A percentile compares a stretch with the other conserved stretches of the same genome.
Evolutionary conservation across 805 yeast genomes (phyloP).

Genomic region (Candida boidinii): DNA sequence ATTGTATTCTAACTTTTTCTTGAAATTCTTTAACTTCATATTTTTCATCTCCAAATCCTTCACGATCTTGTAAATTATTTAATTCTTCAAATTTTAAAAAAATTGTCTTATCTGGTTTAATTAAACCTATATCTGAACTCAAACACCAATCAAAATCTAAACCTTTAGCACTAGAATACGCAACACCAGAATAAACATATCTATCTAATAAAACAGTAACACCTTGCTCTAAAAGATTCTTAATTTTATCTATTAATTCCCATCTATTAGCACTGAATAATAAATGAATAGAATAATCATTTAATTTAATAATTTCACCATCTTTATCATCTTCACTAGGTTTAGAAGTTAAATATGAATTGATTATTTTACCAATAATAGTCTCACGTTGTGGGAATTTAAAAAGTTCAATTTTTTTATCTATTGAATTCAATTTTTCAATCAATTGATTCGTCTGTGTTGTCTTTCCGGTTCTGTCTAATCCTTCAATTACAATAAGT

Average conservation of each 20-base stretch:
- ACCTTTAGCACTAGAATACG: conserved; percentile 84
- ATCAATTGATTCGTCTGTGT: conserved; percentile 72
- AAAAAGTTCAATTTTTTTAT: conserved; percentile 30
- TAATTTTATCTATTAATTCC: conserved; percentile 58
- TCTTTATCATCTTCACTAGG: too few species aligned
- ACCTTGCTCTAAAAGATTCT: conserved; percentile 40
- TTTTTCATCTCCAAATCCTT: conserved; percentile 91
- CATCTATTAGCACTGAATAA: conserved; percentile 91
- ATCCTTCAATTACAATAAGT: conserved; percentile 80
- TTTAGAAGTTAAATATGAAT: conserved; percentile 55
- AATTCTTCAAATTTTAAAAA: conserved; percentile 57
- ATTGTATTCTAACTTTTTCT: conserved; percentile 53
- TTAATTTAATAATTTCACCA: too few species aligned
- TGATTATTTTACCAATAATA: conserved; percentile 68
- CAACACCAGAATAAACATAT: conserved; percentile 87
- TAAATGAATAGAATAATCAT: conserved; percentile 79
- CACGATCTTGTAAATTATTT: conserved; percentile 39
- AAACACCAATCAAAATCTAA: conserved; percentile 70
- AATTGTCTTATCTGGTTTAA: conserved; percentile 76
- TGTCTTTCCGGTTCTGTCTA: conserved; percentile 91
- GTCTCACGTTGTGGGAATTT: conserved; percentile 91
- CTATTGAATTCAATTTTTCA: conserved; percentile 29
- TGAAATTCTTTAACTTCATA: conserved; percentile 78
- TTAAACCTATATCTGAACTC: conserved; percentile 74
- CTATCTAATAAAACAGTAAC: conserved; percentile 66